Percentiles rank a stretch among this genome's conserved stretches.
Conservation (phyloP, 2,329 filamentous ascomycete species). For the Colletotrichum viniferum region DNA sequence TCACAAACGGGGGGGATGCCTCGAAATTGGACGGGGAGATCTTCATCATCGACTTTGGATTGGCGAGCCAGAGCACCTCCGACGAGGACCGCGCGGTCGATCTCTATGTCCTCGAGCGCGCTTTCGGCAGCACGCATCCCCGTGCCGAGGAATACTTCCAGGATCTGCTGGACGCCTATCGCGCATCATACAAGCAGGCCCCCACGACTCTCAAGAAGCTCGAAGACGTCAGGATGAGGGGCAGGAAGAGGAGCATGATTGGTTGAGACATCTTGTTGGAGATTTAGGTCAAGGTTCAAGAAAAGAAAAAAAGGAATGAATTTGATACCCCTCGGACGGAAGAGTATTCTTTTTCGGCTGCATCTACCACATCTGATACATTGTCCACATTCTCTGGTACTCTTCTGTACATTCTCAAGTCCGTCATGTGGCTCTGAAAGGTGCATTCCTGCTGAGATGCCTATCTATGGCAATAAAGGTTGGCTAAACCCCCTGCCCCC, state of each 20-base stretch:
- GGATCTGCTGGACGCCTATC: constrained; percentile 77
- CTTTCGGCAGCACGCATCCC: constrained; percentile 94
- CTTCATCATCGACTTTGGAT: constrained; percentile 91
- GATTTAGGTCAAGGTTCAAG: background rate
- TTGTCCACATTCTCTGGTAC: background rate
- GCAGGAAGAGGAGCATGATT: constrained; percentile 96
- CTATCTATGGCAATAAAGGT: background rate
- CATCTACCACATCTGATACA: background rate
- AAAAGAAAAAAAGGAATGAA: constrained; percentile 20
- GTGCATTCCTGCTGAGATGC: constrained; percentile 4
- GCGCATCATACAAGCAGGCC: constrained; percentile 75
- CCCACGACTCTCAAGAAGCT: constrained; percentile 77
- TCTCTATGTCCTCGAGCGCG: constrained; percentile 91
- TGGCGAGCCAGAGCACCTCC: constrained; percentile 78
- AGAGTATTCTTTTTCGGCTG: background rate
- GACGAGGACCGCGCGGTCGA: constrained; percentile 97
- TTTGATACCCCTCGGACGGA: constrained; percentile 10
- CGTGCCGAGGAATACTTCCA: constrained; percentile 78
- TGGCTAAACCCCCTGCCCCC: background rate
- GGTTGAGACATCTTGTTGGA: constrained; percentile 56
- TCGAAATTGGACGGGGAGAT: constrained; percentile 69
- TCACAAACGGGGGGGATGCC: constrained; percentile 14
- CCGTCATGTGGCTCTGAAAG: background rate
- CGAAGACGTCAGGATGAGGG: constrained; percentile 91
- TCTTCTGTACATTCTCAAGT: background rate